Conservation (phyloP, 345 rosid genomes). For the Tarenaya hassleriana region DNA sequence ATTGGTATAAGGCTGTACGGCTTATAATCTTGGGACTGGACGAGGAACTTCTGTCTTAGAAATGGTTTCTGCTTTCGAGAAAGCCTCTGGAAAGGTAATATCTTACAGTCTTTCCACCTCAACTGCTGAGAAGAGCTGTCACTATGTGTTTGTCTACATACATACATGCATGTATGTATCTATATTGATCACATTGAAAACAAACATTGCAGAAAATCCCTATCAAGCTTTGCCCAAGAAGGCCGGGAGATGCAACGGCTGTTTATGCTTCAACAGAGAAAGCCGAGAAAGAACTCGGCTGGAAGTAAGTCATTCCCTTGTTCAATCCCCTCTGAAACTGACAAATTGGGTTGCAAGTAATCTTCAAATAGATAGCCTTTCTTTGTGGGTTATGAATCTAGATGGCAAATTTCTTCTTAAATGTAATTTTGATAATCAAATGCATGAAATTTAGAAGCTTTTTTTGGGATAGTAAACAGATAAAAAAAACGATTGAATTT, state of each 20-base stretch:
- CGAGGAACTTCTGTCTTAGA: conserved; percentile 79
- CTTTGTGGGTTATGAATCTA: not conserved
- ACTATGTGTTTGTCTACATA: too few species aligned
- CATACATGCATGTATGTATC: not conserved
- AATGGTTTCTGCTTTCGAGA: conserved; percentile 93
- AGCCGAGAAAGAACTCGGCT: conserved; percentile 49
- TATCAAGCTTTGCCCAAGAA: conserved; percentile 64
- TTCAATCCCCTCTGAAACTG: too few species aligned
- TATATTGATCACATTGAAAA: not conserved
- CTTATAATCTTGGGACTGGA: conserved; percentile 90
- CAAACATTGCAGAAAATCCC: conserved; percentile 64
- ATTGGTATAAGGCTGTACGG: conserved; percentile 53
- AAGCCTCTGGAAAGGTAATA: conserved; percentile 81
- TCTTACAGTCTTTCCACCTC: not conserved
- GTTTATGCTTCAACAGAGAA: conserved; percentile 73
- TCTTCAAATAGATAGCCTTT: not conserved
- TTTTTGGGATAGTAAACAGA: too few species aligned
- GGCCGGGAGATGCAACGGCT: conserved; percentile 88
- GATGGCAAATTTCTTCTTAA: not conserved
- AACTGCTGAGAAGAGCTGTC: too few species aligned
- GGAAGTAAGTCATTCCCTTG: too few species aligned
- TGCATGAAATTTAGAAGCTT: too few species aligned
- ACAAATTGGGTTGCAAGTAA: too few species aligned
- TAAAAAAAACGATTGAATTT: too few species aligned
- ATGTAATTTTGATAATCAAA: not conserved